A percentile compares a stretch with the other conserved stretches of the same genome.
Evolutionary conservation across 306 rosid genomes (phyloP).

Genomic region (Quercus alba): DNA sequence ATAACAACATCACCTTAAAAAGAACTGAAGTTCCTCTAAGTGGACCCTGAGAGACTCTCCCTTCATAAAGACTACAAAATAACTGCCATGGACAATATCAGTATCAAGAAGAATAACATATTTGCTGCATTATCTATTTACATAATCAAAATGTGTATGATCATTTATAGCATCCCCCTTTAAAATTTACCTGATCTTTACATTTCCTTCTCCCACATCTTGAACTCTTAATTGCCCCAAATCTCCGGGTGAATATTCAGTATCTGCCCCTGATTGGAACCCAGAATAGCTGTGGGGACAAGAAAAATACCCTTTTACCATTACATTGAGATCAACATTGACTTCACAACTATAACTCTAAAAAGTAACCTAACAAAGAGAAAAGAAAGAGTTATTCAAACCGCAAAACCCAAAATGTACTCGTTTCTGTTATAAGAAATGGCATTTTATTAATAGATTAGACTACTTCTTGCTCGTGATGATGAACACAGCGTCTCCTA

Average conservation of each 20-base stretch:
- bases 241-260: constrained; percentile 48
- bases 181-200: constrained; percentile 62
- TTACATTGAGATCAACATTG: background rate
- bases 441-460: no score
- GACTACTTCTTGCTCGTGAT: no score
- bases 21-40: constrained; percentile 59
- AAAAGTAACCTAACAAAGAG: background rate
- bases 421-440: no score
- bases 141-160: background rate
- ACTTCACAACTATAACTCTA: background rate
- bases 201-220: constrained; percentile 90
- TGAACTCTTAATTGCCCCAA: constrained; percentile 60
- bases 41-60: constrained; percentile 87
- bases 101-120: constrained; percentile 19
- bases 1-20: constrained; percentile 56
- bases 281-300: constrained; percentile 48
- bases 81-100: constrained; percentile 60
- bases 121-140: background rate
- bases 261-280: constrained; percentile 31
- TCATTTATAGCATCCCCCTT: background rate
- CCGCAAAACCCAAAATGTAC: background rate
- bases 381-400: background rate
- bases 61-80: constrained; percentile 85
- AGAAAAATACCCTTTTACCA: background rate
- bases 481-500: no score